Evolutionary conservation across 495 filamentous ascomycete species (phyloP), one percentile per base, ranked within the genome.

Genomic region (Margaritispora aquatica): DNA sequence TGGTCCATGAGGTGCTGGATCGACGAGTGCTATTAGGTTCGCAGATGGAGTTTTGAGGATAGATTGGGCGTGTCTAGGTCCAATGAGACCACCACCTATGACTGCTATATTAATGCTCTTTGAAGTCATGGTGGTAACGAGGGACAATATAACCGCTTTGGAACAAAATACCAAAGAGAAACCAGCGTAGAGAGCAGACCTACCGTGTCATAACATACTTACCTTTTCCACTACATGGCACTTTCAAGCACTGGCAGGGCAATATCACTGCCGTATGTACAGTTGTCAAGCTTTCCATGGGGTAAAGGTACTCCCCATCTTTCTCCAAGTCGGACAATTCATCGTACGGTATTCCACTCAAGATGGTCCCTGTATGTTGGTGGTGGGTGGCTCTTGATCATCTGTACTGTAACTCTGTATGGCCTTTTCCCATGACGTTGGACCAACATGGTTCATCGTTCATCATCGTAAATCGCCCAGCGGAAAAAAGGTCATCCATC

Each of bases 61-160:
- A 31, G 79, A 77, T 57, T 78, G 65, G 0, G 79, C 79, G 62
- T 85, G 81, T 19, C 81, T 76, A 34, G 78, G 78, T 17, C 83
- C 24, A 51, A 86, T 84, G 19, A 78, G 70, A n/a, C 81, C 83
- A 9, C 51, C 61, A 41, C 83, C 81, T 56, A 84, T 68, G 47
- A 86, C 67, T 34, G 77, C 77, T 34, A 84, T 68, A 60, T 73
- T 75, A 54, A 65, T 36, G 27, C 29, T 4, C 26, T 23, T n/a
- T 17, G 17, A 15, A 9, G 7, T n/a, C 17, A 34, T 34, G 5
- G 5, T 34, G 29, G 5, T 13, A 13, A 34, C 13, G 29, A n/a
- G n/a, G n/a, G n/a, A n/a, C n/a, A n/a, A n/a, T n/a, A n/a, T n/a
- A n/a, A n/a, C n/a, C n/a, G n/a, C n/a, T n/a, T n/a, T n/a, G n/a